These are phyloP conservation scores for Crithidia mellificae DNA, from an alignment of 208 protist genomes.

Conservation along the genomic window DNA sequence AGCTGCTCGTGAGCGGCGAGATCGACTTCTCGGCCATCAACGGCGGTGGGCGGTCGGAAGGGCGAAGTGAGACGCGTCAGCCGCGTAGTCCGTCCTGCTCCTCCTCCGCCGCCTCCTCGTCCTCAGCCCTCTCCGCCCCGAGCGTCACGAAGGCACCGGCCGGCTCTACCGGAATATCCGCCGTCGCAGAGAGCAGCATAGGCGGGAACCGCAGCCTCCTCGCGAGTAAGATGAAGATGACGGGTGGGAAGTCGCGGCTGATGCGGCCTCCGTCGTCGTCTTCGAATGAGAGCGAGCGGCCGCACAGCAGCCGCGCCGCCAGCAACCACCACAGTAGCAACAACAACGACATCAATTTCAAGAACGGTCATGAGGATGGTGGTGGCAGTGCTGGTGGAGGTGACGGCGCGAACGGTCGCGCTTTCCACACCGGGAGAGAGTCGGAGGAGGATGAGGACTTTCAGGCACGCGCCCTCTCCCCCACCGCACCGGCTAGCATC, in stretches of 20 bases:
- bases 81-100: background rate
- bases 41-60: background rate
- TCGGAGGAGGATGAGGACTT: background rate
- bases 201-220: background rate
- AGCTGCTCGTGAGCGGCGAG: slow-evolving; percentile 45
- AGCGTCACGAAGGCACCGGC: background rate
- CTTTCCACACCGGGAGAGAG: too few relatives aligned
- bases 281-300: background rate
- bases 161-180: background rate
- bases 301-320: background rate
- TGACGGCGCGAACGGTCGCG: too few relatives aligned
- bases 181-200: background rate
- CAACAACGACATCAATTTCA: too few relatives aligned
- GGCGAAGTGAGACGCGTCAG: background rate
- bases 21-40: slow-evolving; percentile 46
- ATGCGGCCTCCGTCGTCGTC: slow-evolving; percentile 13
- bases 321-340: too few relatives aligned
- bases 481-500: background rate
- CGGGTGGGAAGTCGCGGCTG: slow-evolving; percentile 2
- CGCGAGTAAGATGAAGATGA: slow-evolving; percentile 12
- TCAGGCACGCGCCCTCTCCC: background rate
- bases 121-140: background rate
- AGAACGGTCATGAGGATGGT: too few relatives aligned
- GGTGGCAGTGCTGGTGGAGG: background rate
- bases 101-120: background rate